Evolutionary conservation across 169 alveolate species (phyloP).

Genomic region (Amoebophrya sp.): DNA sequence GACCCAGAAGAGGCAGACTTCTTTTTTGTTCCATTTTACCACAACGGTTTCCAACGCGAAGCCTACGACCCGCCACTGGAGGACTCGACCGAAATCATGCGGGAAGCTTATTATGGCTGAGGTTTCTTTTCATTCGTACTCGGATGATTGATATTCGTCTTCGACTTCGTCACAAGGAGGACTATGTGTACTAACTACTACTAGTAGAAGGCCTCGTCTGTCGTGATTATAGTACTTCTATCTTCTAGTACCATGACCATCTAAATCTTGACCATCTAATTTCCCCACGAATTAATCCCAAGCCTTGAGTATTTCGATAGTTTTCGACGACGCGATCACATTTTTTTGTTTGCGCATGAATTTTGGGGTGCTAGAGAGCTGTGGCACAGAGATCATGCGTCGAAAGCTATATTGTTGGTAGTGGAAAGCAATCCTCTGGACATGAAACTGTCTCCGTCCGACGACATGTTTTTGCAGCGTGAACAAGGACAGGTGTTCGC

Average conservation of each 20-base stretch:
- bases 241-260: neutral
- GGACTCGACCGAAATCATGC: neutral
- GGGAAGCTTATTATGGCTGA: neutral
- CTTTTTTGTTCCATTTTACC: slow-evolving; percentile 45
- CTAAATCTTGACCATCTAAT: neutral
- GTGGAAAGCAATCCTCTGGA: slow-evolving; percentile 43
- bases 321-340: slow-evolving; percentile 38
- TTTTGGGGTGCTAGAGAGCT: slow-evolving; percentile 33
- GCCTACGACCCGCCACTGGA: neutral
- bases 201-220: neutral
- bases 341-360: slow-evolving; percentile 48
- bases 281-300: neutral
- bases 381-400: slow-evolving; percentile 33
- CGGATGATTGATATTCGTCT: neutral
- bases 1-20: slow-evolving; percentile 31
- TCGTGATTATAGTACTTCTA: neutral
- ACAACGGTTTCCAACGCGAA: slow-evolving; percentile 38
- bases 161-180: neutral
- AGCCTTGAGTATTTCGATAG: slow-evolving; percentile 36
- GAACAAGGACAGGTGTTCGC: no score
- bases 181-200: neutral
- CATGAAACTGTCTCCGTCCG: no score
- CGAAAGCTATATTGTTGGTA: slow-evolving; percentile 35
- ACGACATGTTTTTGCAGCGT: no score
- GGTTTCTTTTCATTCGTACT: neutral